These are phyloP conservation scores for Heterobasidion annosum DNA, from an alignment of 1,284 basidiomycete genomes.

Conservation along the genomic window DNA sequence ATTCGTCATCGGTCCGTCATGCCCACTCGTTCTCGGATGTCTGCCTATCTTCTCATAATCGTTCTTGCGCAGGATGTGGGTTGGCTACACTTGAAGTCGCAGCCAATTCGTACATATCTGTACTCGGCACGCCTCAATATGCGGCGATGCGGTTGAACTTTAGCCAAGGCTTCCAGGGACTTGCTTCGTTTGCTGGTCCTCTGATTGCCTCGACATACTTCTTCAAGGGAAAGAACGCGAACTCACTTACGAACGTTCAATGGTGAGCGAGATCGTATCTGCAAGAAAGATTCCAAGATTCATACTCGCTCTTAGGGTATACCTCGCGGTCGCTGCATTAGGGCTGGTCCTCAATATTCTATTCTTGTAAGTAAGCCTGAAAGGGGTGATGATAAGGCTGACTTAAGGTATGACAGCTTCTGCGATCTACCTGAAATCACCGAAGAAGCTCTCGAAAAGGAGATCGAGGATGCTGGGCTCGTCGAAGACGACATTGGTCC, in stretches of 20 bases:
- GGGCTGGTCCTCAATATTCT: conserved; percentile 55
- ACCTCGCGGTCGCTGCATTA: conserved; percentile 67
- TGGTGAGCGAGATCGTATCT: conserved; percentile 30
- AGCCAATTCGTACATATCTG: conserved; percentile 76
- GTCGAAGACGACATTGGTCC: conserved; percentile 33
- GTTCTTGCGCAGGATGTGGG: conserved; percentile 47
- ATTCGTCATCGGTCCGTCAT: conserved; percentile 45
- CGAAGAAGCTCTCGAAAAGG: conserved; percentile 50
- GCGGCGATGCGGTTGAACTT: conserved; percentile 77
- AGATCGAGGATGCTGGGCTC: conserved; percentile 36
- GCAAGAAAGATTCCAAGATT: neutral
- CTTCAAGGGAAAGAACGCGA: conserved; percentile 56
- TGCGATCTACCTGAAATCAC: conserved; percentile 71
- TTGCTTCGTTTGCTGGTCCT: conserved; percentile 73
- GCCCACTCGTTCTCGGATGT: neutral
- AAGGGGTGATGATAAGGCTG: neutral
- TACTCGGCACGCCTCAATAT: conserved; percentile 57
- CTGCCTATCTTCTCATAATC: neutral
- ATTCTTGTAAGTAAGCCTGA: conserved; percentile 42
- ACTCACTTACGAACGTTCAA: conserved; percentile 62
- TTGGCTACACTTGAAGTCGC: conserved; percentile 62
- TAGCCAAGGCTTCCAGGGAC: conserved; percentile 76
- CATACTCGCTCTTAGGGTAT: conserved; percentile 41
- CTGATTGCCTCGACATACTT: conserved; percentile 74
- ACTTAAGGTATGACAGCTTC: conserved; percentile 32